Base-by-base conservation (phyloP, 768 basidiomycete species). In the Boletus rubescentipes region DNA sequence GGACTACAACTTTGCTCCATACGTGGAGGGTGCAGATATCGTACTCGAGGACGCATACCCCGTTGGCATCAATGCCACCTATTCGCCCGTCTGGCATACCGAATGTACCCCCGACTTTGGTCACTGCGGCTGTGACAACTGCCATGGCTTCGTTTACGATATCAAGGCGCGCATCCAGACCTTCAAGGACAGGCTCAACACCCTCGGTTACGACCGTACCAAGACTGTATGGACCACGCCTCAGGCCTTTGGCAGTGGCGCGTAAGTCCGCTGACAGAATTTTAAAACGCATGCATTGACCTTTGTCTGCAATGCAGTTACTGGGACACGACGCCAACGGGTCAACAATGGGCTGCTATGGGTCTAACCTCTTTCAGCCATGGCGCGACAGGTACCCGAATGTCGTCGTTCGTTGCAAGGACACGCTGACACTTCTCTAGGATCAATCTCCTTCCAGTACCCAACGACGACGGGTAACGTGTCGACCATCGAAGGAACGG, bases 211-310 rank as follows among this genome's bases (percentile, higher is more conserved):
- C 78, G 82, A 83, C 55, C 72, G 81, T 10, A 79, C 77, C 9
- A 85, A 87, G 64, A 78, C 84, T 4, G 77, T 90, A 0, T 93
- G 90, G 91, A 81, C 83, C 4, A 86, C 86, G 0, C 87, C 89
- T 8, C 89, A 92, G 67, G 88, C 81, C 0, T 86, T 91, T 61
- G 87, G 87, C n/a, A 77, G 77, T 51, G 68, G 61, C n/a, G 61
- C 61, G 73, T 76, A 26, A 53, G 69, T 61, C 5, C 1, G 7
- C 2, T 34, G 1, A 21, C 11, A 6, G 20, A 14, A 8, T 7
- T 9, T n/a, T 2, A 3, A 18, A 2, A 3, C 6, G 2, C 38
- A 5, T 30, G 7, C 4, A 23, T 40, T 59, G 14, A 69, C 2
- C 8, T 20, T 44, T 21, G 8, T 18, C 1, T 11, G 11, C 9